Evolutionary conservation across 257 asterid genomes (phyloP).

Genomic region (Scutellaria minor): DNA sequence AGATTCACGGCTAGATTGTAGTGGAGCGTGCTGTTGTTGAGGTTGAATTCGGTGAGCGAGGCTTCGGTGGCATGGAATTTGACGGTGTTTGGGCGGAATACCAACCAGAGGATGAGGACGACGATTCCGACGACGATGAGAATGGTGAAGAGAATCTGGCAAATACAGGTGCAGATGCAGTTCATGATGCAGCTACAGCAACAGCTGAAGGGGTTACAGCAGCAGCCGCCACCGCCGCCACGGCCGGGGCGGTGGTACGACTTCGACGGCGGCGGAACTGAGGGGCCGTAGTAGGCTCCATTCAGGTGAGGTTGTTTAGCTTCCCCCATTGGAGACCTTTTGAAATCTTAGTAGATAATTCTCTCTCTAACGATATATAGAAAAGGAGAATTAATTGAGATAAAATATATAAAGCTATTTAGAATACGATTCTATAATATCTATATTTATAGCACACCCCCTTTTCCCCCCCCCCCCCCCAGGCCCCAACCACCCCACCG

Average conservation of each 20-base stretch:
- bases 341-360: slow-evolving; percentile 2
- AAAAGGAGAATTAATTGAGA: not conserved
- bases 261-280: slow-evolving; percentile 66
- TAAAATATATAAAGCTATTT: slow-evolving; percentile 4
- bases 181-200: slow-evolving; percentile 69
- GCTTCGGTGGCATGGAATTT: slow-evolving; percentile 68
- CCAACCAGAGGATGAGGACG: slow-evolving; percentile 54
- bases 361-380: not conserved
- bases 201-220: slow-evolving; percentile 80
- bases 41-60: slow-evolving; percentile 59
- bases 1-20: slow-evolving; percentile 68
- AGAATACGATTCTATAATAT: slow-evolving; percentile 6
- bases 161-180: slow-evolving; percentile 70
- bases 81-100: slow-evolving; percentile 79
- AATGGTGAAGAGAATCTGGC: slow-evolving; percentile 65
- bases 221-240: slow-evolving; percentile 68
- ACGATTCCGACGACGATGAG: slow-evolving; percentile 48
- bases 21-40: slow-evolving; percentile 58
- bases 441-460: slow-evolving; percentile 4
- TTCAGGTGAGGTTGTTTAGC: slow-evolving; percentile 51
- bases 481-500: no score
- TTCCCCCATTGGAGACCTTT: slow-evolving; percentile 37
- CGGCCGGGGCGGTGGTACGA: slow-evolving; percentile 70
- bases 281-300: slow-evolving; percentile 94
- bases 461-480: no score